phyloP scores from a whole-genome alignment of 1,284 basidiomycete genomes.

The Cryptococcus amylolentus region DNA sequence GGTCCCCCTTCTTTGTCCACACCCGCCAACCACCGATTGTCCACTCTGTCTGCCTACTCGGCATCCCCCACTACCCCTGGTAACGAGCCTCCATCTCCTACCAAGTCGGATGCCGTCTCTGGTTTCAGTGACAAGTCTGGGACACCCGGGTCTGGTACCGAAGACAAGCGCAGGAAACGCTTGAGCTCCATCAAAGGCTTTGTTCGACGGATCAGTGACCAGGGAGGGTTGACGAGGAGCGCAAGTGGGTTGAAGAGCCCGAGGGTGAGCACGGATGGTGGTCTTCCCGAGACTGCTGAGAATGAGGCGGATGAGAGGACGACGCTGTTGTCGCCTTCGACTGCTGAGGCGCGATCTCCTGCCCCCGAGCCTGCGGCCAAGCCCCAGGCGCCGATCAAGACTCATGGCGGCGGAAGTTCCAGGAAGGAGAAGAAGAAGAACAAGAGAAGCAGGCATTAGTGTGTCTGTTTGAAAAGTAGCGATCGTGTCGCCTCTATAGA shows the following conservation, averaged over 20 bases:
- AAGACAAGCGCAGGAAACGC: conserved; percentile 33
- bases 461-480: not conserved
- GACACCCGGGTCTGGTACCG: not conserved
- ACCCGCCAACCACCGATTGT: conserved; percentile 4
- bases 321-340: not conserved
- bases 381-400: conserved; percentile 1
- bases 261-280: not conserved
- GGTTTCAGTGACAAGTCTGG: not conserved
- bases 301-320: not conserved
- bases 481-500: not conserved
- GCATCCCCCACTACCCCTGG: conserved; percentile 1
- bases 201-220: conserved; percentile 41
- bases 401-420: conserved; percentile 1
- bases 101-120: conserved; percentile 7
- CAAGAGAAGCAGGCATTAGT: conserved; percentile 12
- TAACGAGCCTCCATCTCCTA: conserved; percentile 3
- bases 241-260: conserved; percentile 12
- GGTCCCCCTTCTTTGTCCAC: not conserved
- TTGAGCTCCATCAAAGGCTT: conserved; percentile 42
- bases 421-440: conserved; percentile 19
- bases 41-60: conserved; percentile 7
- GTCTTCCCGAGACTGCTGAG: not conserved
- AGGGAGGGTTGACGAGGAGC: conserved; percentile 21
- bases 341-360: not conserved
- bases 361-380: not conserved